A percentile compares a stretch with the other conserved stretches of the same genome.
phyloP scores from a whole-genome alignment of 164 flowering plant genomes.

The Euptelea pleiosperma region DNA sequence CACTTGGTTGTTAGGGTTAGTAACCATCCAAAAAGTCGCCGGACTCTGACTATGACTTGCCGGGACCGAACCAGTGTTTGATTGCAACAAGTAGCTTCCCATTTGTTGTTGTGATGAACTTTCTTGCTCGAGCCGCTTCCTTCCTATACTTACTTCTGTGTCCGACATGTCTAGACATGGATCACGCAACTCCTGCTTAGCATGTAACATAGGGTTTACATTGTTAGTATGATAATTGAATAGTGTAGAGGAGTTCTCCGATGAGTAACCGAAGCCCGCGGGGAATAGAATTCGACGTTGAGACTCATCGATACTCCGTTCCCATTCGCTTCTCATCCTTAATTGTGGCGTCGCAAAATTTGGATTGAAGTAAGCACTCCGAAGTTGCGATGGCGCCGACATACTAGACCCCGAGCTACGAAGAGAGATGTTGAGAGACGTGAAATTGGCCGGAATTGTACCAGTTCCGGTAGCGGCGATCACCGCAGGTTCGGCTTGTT shows the following conservation, averaged over 20 bases:
- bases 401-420: constrained; percentile 60
- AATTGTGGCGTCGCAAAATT: constrained; percentile 29
- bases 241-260: constrained; percentile 21
- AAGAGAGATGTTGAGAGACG: constrained; percentile 64
- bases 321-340: constrained; percentile 39
- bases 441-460: constrained; percentile 79
- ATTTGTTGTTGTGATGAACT: constrained; percentile 40
- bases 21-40: constrained; percentile 81
- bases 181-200: constrained; percentile 49
- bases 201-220: constrained; percentile 27
- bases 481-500: constrained; percentile 83
- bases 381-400: constrained; percentile 48
- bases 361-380: constrained; percentile 38
- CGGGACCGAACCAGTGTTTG: constrained; percentile 44
- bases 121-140: constrained; percentile 44
- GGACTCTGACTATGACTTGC: constrained; percentile 55
- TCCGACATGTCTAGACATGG: constrained; percentile 40
- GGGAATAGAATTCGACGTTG: constrained; percentile 32
- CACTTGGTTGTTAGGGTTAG: constrained; percentile 54
- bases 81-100: constrained; percentile 60
- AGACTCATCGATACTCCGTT: constrained; percentile 20
- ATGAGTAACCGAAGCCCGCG: constrained; percentile 22
- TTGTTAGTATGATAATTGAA: constrained; percentile 31
- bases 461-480: constrained; percentile 90
- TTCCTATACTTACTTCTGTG: constrained; percentile 25